Percentiles rank a stretch among this genome's conserved stretches.
phyloP scores from a whole-genome alignment of 1,139 yeast genomes.

The Eremothecium coryli region DNA sequence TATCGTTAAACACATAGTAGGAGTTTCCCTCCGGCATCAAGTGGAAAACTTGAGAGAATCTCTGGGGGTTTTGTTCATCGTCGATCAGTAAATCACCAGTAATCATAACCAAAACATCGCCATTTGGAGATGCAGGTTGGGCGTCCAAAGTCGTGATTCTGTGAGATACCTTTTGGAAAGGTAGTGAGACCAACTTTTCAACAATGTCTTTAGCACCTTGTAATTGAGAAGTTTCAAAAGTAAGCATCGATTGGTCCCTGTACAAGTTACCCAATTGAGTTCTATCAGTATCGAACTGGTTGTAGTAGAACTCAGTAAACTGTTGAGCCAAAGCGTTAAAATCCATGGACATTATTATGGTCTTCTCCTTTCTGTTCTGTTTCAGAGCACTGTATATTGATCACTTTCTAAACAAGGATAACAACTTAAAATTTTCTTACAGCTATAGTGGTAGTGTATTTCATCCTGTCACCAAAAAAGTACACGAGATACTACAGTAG shows the following conservation, averaged over 20 bases:
- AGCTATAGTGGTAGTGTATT: too few relatives aligned
- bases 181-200: slow-evolving; percentile 79
- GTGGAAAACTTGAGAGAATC: slow-evolving; percentile 96
- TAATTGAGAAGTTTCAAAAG: slow-evolving; percentile 87
- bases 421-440: too few relatives aligned
- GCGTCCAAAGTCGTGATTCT: slow-evolving; percentile 93
- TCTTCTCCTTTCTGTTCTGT: too few relatives aligned
- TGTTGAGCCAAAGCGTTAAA: slow-evolving; percentile 62
- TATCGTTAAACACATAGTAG: slow-evolving; percentile 91
- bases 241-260: slow-evolving; percentile 95
- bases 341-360: slow-evolving; percentile 42
- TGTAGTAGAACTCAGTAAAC: slow-evolving; percentile 90
- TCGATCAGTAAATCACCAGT: slow-evolving; percentile 89
- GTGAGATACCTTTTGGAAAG: slow-evolving; percentile 88
- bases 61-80: slow-evolving; percentile 89
- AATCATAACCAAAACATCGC: slow-evolving; percentile 94
- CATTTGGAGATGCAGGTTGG: slow-evolving; percentile 90
- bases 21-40: slow-evolving; percentile 86
- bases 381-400: too few relatives aligned
- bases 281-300: slow-evolving; percentile 90
- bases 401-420: too few relatives aligned
- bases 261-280: slow-evolving; percentile 85
- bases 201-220: slow-evolving; percentile 92
- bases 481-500: too few relatives aligned
- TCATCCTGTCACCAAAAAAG: too few relatives aligned